Base-by-base conservation (phyloP, 768 basidiomycete species). In the Mycena haematopus region DNA sequence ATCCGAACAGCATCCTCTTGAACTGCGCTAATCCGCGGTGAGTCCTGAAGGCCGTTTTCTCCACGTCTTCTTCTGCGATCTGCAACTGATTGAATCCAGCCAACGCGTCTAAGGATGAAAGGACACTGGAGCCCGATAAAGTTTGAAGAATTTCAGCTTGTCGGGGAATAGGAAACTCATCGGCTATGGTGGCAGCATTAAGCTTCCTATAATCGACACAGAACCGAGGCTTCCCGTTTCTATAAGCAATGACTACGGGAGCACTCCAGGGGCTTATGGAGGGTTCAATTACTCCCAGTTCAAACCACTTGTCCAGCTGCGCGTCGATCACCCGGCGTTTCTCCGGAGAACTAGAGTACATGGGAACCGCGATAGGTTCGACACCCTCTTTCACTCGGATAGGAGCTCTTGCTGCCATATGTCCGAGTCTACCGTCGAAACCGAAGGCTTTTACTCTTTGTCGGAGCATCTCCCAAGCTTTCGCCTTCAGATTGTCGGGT, bases 11-110 rank as follows among this genome's bases (percentile, higher is more conserved):
- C 53, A 54, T 54, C 1, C 38, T 21, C n/a, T 27, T 40, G 38
- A 54, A 54, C 11, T 54, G 53, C 2, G 29, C 13, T 27, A 54
- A 27, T 1, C 53, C 53, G 7, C 24, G 22, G 24, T 54, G 53
- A 1, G 53, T 54, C 19, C 53, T 38, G 38, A 54, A 54, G 17
- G 53, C 53, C 1, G 53, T 54, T 19, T 54, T 54, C 25, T 54
- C 53, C 6, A 54, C 53, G 13, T 54, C 53, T 10, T 40, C 53
- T 10, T 6, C 8, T 1, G 6, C 38, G 2, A 54, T n/a, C 35
- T 54, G 38, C 3, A 54, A 10, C 40, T 54, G 53, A 10, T 31
- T 54, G 27, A 54, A 54, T 19, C 53, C 53, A 19, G 53, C 21
- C 4, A 54, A 31, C 15, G 53, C 53, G 22, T 54, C 53, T 19